phyloP scores from a whole-genome alignment of 495 filamentous ascomycete genomes.

The Copromyces sp. region DNA sequence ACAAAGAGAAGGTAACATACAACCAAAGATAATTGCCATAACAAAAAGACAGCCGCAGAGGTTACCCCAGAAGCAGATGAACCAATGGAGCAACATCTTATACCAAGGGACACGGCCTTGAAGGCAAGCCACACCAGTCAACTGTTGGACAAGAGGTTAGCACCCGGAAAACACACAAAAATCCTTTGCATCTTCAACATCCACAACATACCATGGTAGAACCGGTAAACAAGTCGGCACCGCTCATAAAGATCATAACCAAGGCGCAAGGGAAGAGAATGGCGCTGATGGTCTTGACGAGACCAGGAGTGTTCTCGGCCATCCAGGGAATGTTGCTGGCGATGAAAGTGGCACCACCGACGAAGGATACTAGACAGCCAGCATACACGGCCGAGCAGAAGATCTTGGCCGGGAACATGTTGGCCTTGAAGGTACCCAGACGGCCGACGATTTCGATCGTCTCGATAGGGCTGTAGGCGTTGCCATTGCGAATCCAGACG shows the following conservation, averaged over 20 bases:
- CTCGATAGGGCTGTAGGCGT: conserved; percentile 34
- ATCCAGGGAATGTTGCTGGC: conserved; percentile 50
- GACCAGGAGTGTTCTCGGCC: conserved; percentile 47
- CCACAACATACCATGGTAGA: conserved; percentile 41
- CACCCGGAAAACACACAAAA: neutral
- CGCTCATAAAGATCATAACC: conserved; percentile 49
- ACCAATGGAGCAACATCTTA: conserved; percentile 45
- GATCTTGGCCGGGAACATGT: conserved; percentile 43
- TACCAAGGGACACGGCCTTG: conserved; percentile 40
- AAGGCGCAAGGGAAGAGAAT: conserved; percentile 51
- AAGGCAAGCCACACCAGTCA: conserved; percentile 43
- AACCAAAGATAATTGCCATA: conserved; percentile 48
- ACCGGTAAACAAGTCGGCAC: conserved; percentile 49
- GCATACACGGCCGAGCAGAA: conserved; percentile 45
- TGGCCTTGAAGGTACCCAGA: conserved; percentile 39
- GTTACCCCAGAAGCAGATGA: conserved; percentile 50
- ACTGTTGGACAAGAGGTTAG: conserved; percentile 20
- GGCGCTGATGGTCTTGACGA: conserved; percentile 46
- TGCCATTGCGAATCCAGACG: neutral
- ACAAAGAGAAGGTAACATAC: conserved; percentile 22
- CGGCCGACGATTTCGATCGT: conserved; percentile 36
- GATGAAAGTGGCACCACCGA: conserved; percentile 40
- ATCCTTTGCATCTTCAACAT: neutral
- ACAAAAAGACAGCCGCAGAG: conserved; percentile 50
- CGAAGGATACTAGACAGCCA: conserved; percentile 44